Evolutionary conservation across 2,329 filamentous ascomycete genomes (phyloP), one percentile per base, ranked within the genome.

Genomic region (Diaporthe helianthi): DNA sequence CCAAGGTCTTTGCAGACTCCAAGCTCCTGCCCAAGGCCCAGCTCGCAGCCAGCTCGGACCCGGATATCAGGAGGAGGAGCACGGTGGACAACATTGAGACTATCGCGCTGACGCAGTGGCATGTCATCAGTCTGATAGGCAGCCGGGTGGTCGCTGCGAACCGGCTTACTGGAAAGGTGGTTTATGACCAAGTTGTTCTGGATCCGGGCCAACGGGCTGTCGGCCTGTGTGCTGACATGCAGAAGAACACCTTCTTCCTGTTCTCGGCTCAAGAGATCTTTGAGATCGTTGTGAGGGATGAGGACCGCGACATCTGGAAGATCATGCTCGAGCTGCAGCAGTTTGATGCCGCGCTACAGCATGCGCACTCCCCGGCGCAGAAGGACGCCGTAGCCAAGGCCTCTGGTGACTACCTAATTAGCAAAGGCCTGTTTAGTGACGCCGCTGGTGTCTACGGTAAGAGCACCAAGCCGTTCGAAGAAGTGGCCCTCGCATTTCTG

Each of bases 221-320:
- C n/a, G 94, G 93, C 0, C 86, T 99, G 22, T 91, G 94, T 63
- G 90, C 95, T 10, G 96, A 99, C 79, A 87, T 92, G 71, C 95
- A 96, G 79, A 97, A 98, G 83, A 97, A 95, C 76, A 99, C 96
- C 0, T 98, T 95, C 77, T 99, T 97, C 96, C 86, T 99, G 2
- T 97, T 98, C 76, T 98, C 95, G 0, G 87, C 89, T 0, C 87
- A 93, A 68, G 94, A 97, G 76, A 97, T 99, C 63, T 98, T 94
- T 74, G 96, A 99, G 80, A 91, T 99, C 69, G 92, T 96, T 15
- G 91, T 95, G 15, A 91, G 90, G 53, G 93, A 98, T 68, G 96
- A 99, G 79, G 93, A 94, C 74, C 85, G 96, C 73, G 93, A 98
- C 78, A 89, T 98, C 19, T 99, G 96, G 96, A 93, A 93, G 77